Conservation (phyloP, 176 grass and related monocot genomes). For the Calamus simplicifolius region DNA sequence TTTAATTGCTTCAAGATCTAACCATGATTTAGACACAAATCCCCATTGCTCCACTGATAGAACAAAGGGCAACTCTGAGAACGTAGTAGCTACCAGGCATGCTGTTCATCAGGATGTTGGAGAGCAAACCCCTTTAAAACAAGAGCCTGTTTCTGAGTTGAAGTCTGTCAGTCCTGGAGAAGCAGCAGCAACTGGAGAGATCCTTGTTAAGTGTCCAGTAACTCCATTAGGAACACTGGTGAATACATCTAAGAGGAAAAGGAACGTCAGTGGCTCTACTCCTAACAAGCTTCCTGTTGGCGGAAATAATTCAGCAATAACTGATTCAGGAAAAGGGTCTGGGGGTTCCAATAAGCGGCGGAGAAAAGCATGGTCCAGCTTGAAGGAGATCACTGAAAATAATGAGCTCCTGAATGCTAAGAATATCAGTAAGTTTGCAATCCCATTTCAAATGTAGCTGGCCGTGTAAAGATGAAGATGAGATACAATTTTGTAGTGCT, state of each 20-base stretch:
- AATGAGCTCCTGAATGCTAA: slow-evolving; percentile 39
- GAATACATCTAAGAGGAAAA: slow-evolving; percentile 17
- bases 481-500: too few species aligned
- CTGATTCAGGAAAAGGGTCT: slow-evolving; percentile 3
- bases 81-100: slow-evolving; percentile 1
- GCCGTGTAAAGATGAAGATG: neutral
- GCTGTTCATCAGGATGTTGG: slow-evolving; percentile 13
- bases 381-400: slow-evolving; percentile 66
- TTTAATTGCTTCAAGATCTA: slow-evolving; percentile 40
- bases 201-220: neutral
- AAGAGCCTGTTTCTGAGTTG: neutral
- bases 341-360: slow-evolving; percentile 54
- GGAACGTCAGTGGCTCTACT: slow-evolving; percentile 14
- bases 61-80: slow-evolving; percentile 1
- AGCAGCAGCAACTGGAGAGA: slow-evolving; percentile 5
- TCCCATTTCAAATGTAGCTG: slow-evolving; percentile 46
- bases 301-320: slow-evolving; percentile 9
- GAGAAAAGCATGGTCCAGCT: slow-evolving; percentile 65
- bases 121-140: neutral
- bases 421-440: slow-evolving; percentile 46
- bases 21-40: slow-evolving; percentile 13
- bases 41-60: neutral
- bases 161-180: slow-evolving; percentile 23
- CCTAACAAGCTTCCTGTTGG: slow-evolving; percentile 14
- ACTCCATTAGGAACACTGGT: slow-evolving; percentile 15